These are phyloP conservation scores for Nemophila menziesii DNA, from an alignment of 257 asterid species.

Conservation along the genomic window DNA sequence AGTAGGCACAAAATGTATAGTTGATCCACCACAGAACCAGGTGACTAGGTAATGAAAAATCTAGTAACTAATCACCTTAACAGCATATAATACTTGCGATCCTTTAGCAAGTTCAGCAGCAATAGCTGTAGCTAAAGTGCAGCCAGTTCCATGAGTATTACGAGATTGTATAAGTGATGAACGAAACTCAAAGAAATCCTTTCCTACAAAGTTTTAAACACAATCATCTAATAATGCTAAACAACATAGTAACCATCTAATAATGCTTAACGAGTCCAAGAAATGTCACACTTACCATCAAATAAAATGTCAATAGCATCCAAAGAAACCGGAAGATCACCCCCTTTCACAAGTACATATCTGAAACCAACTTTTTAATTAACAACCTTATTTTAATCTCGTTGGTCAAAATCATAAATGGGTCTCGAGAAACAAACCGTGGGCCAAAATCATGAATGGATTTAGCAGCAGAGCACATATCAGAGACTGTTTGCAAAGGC, in stretches of 20 bases:
- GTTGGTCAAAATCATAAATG: constrained; percentile 4
- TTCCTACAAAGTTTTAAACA: constrained; percentile 31
- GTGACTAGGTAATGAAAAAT: not conserved
- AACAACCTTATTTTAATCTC: too few relatives aligned
- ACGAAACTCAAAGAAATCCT: constrained; percentile 59
- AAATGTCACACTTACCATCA: constrained; percentile 57
- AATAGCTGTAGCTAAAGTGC: constrained; percentile 79
- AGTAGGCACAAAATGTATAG: not conserved
- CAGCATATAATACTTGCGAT: constrained; percentile 55
- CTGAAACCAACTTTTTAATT: constrained; percentile 31
- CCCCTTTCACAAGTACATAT: constrained; percentile 92
- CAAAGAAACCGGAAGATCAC: constrained; percentile 65
- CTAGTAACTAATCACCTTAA: constrained; percentile 45
- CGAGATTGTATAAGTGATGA: constrained; percentile 51
- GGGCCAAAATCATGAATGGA: constrained; percentile 70
- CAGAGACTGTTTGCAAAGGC: constrained; percentile 54
- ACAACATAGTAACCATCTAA: not conserved
- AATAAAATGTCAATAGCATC: constrained; percentile 90
- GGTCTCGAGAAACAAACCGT: constrained; percentile 34
- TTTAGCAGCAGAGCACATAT: constrained; percentile 92
- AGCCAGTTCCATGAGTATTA: constrained; percentile 98
- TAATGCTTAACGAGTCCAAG: constrained; percentile 8
- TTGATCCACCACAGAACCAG: not conserved
- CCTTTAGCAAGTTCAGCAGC: constrained; percentile 97
- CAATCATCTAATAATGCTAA: not conserved